Base-by-base conservation (phyloP, 1,284 basidiomycete species). In the Golubevia sp. region DNA sequence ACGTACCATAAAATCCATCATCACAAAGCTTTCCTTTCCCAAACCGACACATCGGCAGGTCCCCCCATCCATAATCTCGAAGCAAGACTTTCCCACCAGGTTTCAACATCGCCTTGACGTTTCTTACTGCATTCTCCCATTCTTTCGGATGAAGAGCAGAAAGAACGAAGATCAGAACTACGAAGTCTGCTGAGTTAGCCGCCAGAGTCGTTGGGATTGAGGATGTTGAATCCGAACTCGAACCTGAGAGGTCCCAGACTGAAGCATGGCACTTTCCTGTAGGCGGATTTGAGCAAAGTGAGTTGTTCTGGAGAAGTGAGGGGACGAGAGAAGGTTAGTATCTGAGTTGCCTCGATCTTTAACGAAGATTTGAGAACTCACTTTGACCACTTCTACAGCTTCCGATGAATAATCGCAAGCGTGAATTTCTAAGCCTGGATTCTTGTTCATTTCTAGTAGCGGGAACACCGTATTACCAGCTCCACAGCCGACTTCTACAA, bases 401-500 rank as follows among this genome's bases (percentile, higher is more conserved):
- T 93, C 91, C 2, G 87, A 86, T 0, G 94, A 92, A 82, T 97
- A 99, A 85, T 99, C 97, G 71, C 92, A 96, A 0, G 94, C 95
- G 58, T 89, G 88, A 11, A 86, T 44, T 91, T 86, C 82, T 21
- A 99, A 88, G 0, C 88, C 82, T 0, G 92, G 89, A 82, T 99
- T 99, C 77, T 89, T 85, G 82, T 97, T 98, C 49, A 89, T 86
- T 53, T 89, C 87, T 13, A 97, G 86, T 1, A 97, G 85, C 0
- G 97, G 97, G 76, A 97, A 98, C 0, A 95, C 89, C 1, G 95
- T 92, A 80, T 97, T 97, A 25, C 97, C 97, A 18, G 94, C 80
- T 0, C 80, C 80, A 61, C 80, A 83, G 1, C 80, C 80, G 0
- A 83, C 74, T 30, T 83, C 80, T 11, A 83, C 53, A 20, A 83